Base-by-base conservation (phyloP, 352 stramenopile genomes). In the Globisporangium megalacanthum region DNA sequence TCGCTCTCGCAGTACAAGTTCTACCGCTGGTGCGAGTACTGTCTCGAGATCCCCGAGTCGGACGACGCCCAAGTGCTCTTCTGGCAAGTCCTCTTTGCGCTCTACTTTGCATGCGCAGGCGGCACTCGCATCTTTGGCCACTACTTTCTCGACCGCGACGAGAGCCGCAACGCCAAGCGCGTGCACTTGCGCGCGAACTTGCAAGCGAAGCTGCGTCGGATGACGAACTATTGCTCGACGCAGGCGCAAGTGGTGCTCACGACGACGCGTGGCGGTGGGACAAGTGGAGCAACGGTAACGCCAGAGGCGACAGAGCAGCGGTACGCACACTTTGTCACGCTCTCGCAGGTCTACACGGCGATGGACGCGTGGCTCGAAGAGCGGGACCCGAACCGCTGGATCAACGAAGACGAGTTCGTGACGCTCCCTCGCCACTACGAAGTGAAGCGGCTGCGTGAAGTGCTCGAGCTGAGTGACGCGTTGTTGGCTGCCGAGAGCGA, bases 291-390 rank as follows among this genome's bases (percentile, higher is more conserved):
- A 29, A 29, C 25, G 1, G 4, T 29, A 29, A 29, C 47, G 17
- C 55, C 47, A 1, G 70, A 84, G 14, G 37, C 72, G 19, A 84
- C 81, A 37, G 73, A 87, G 42, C 66, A 68, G 46, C 73, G 62
- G 54, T 85, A 86, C 36, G 69, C 72, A 17, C 72, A 79, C 50
- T 79, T 75, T 46, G 73, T 83, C 10, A 67, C 68, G 20, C 67
- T 90, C 11, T 83, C 80, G 10, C 77, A 87, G 51, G 61, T 88
- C 41, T 90, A 88, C 56, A 86, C 82, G 33, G 86, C 82, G 11
- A 94, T 95, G 86, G 83, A 94, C 56, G 77, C 83, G 33, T 95
- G 86, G 86, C 70, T 95, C 10, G 86, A 94, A 59, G 83, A 92
- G 58, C 66, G 68, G 3, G 77, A 95, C 58, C 83, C 86, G 8